These are phyloP conservation scores for Tetrastigma voinierianum DNA, from an alignment of 164 flowering plant species.

Conservation along the genomic window DNA sequence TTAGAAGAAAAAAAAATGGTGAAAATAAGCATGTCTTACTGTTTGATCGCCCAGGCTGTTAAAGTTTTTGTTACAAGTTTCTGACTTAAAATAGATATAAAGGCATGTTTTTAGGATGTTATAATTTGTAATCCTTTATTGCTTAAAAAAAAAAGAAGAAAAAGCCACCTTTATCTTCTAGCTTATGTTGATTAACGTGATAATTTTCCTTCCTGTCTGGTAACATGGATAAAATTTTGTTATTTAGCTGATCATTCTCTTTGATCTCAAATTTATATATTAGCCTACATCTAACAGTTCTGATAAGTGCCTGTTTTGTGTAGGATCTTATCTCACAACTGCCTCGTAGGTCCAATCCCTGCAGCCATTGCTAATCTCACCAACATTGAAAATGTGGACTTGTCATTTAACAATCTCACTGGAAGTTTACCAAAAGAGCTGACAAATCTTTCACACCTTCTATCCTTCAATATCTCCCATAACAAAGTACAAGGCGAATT, in stretches of 20 bases:
- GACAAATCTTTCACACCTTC: conserved; percentile 64
- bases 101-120: too few species aligned
- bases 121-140: background rate
- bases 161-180: too few species aligned
- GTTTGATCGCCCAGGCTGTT: too few species aligned
- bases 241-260: background rate
- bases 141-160: background rate
- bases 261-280: background rate
- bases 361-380: conserved; percentile 52
- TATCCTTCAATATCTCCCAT: conserved; percentile 66
- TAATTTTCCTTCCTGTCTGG: background rate
- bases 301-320: background rate
- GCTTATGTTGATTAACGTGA: background rate
- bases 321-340: conserved; percentile 70
- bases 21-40: too few species aligned
- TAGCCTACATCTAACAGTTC: too few species aligned
- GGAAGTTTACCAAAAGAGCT: conserved; percentile 82
- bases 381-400: conserved; percentile 59
- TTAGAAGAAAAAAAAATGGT: too few species aligned
- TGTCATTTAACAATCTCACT: conserved; percentile 61
- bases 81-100: too few species aligned
- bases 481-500: conserved; percentile 78
- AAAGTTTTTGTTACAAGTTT: too few species aligned
- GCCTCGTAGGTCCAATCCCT: conserved; percentile 74
- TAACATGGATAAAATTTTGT: background rate